Conservation (phyloP, 257 asterid species). For the Parsonsia alboflavescens region DNA sequence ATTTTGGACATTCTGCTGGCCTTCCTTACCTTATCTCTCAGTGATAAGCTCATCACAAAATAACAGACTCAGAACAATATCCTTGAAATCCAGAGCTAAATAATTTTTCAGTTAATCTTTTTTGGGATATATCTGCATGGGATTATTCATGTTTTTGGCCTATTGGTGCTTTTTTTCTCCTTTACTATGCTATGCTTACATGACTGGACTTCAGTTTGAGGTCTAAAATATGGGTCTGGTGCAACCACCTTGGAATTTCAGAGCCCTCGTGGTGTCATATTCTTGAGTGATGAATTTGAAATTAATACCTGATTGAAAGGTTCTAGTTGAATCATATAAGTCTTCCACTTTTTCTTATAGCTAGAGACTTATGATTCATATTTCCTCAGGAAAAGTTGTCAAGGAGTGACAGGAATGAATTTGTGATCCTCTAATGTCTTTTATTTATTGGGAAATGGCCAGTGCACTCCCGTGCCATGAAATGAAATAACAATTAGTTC, state of each 20-base stretch:
- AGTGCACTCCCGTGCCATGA: not conserved
- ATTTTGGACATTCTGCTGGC: not conserved
- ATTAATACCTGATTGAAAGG: not conserved
- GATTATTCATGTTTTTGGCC: not conserved
- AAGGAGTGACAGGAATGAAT: too few species aligned
- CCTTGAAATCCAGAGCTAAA: not conserved
- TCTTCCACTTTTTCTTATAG: not conserved
- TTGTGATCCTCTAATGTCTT: not conserved
- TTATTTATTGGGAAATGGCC: not conserved
- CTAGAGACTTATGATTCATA: not conserved
- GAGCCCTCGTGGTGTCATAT: not conserved
- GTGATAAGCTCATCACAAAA: not conserved
- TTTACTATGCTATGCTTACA: not conserved
- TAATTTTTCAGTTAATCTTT: not conserved
- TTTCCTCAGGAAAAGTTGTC: not conserved
- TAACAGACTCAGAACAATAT: not conserved
- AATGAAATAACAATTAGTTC: not conserved
- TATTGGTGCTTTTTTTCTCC: not conserved
- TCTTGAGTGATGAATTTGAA: not conserved
- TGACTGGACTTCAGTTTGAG: not conserved
- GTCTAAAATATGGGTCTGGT: too few species aligned
- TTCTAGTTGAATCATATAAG: not conserved
- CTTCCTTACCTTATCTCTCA: not conserved
- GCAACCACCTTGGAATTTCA: not conserved
- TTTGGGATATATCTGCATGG: not conserved